phyloP scores from a whole-genome alignment of 2,329 filamentous ascomycete species.

The Chrysoporthe puriensis region DNA sequence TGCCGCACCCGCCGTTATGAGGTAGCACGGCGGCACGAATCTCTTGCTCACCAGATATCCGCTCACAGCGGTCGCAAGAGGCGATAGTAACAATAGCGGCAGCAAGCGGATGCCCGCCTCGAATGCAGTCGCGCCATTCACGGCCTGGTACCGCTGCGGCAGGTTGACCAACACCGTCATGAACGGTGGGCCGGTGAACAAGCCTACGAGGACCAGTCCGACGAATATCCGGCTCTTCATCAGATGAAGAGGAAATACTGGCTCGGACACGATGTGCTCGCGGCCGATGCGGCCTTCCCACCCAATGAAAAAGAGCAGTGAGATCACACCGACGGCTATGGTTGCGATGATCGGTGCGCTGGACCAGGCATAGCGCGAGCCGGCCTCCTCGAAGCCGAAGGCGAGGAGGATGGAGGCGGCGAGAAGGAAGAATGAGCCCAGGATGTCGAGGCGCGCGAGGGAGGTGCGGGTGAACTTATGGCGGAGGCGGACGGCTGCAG shows the following conservation, averaged over 20 bases:
- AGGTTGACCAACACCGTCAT: constrained; percentile 41
- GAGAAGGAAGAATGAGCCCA: constrained; percentile 42
- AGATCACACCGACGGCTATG: constrained; percentile 21
- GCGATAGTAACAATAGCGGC: constrained; percentile 39
- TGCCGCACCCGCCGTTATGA: constrained; percentile 35
- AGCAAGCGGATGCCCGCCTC: constrained; percentile 40
- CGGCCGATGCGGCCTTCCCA: constrained; percentile 38
- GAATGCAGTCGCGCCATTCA: constrained; percentile 37
- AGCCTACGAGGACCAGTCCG: constrained; percentile 34
- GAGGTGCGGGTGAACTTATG: constrained; percentile 29
- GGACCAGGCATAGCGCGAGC: constrained; percentile 46
- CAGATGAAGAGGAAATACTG: constrained; percentile 39
- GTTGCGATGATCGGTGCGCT: constrained; percentile 43
- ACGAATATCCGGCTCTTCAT: background rate
- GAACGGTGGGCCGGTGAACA: constrained; percentile 41
- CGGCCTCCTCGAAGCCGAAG: constrained; percentile 49
- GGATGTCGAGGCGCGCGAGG: constrained; percentile 31
- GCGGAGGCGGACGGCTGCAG: background rate
- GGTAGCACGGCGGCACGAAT: constrained; percentile 38
- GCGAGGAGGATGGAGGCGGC: constrained; percentile 49
- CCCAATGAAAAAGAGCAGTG: constrained; percentile 31
- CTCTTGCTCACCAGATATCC: constrained; percentile 36
- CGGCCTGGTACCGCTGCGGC: constrained; percentile 42
- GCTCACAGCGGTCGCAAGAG: constrained; percentile 37
- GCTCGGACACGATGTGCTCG: constrained; percentile 33